Evolutionary conservation across 2,329 filamentous ascomycete genomes (phyloP).

Genomic region (Ascochyta pisi): DNA sequence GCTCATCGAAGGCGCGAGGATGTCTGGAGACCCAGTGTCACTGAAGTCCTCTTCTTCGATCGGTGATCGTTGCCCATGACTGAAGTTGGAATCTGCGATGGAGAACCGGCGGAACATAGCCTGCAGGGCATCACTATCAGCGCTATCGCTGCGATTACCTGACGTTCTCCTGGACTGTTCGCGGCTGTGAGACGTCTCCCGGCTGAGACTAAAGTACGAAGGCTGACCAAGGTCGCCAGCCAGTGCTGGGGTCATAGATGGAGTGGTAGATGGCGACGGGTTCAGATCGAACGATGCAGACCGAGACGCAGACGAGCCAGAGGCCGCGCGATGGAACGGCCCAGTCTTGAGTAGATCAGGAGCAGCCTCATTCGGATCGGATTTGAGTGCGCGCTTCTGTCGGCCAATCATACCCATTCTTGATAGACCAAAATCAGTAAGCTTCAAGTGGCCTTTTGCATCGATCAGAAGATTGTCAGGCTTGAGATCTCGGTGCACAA

Average conservation of each 20-base stretch:
- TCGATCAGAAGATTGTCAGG: slow-evolving; percentile 98
- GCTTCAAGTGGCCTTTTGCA: slow-evolving; percentile 92
- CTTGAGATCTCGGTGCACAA: slow-evolving; percentile 96
- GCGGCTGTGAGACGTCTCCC: slow-evolving; percentile 62
- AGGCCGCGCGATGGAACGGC: slow-evolving; percentile 84
- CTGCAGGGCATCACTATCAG: slow-evolving; percentile 83
- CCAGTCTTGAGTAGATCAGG: slow-evolving; percentile 93
- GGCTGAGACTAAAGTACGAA: slow-evolving; percentile 86
- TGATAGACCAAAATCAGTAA: slow-evolving; percentile 96
- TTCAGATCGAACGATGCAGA: slow-evolving; percentile 91
- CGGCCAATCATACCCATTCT: slow-evolving; percentile 96
- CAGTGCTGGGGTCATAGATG: slow-evolving; percentile 82
- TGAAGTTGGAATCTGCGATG: slow-evolving; percentile 54
- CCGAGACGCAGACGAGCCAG: slow-evolving; percentile 75
- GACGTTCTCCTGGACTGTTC: slow-evolving; percentile 74
- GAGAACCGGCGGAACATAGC: slow-evolving; percentile 80
- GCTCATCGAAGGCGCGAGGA: slow-evolving; percentile 68
- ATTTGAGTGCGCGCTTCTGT: slow-evolving; percentile 88
- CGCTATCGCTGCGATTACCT: slow-evolving; percentile 88
- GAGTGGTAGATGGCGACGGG: slow-evolving; percentile 83
- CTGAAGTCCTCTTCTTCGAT: slow-evolving; percentile 78
- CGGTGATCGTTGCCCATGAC: slow-evolving; percentile 61
- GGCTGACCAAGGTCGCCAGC: slow-evolving; percentile 75
- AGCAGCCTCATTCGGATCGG: slow-evolving; percentile 72
- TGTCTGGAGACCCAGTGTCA: slow-evolving; percentile 77